These are phyloP conservation scores for Dactylonectria estremocensis DNA, from an alignment of 2,329 filamentous ascomycete species.

Conservation along the genomic window DNA sequence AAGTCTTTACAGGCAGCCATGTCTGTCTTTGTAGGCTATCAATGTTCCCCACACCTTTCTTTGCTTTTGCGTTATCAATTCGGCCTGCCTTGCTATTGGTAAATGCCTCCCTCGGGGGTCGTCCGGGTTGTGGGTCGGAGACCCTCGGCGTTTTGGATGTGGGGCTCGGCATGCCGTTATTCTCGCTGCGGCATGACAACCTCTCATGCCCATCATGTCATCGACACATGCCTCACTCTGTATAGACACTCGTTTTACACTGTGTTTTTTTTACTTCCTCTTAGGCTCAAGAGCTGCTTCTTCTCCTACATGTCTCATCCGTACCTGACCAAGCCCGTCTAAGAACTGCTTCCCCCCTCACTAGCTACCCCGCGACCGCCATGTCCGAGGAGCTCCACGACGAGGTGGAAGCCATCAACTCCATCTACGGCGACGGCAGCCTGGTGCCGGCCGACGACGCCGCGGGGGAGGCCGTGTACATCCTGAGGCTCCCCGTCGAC, in stretches of 20 bases:
- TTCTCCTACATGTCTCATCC: background rate
- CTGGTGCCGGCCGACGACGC: slow-evolving; percentile 61
- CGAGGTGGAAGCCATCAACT: slow-evolving; percentile 86
- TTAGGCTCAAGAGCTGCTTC: background rate
- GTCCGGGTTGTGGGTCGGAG: slow-evolving; percentile 30
- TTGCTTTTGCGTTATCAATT: background rate
- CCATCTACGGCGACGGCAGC: slow-evolving; percentile 83
- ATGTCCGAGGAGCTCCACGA: slow-evolving; percentile 77
- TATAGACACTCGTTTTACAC: background rate
- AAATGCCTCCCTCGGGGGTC: slow-evolving; percentile 1
- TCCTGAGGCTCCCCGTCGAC: slow-evolving; percentile 78
- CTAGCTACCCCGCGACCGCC: slow-evolving; percentile 33
- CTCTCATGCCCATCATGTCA: slow-evolving; percentile 21
- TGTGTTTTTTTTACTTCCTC: slow-evolving; percentile 23
- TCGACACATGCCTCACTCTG: slow-evolving; percentile 2
- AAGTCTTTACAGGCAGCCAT: too few species aligned
- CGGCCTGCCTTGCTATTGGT: background rate
- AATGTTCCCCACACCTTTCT: too few species aligned
- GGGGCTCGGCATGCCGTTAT: slow-evolving; percentile 37
- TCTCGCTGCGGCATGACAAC: slow-evolving; percentile 28
- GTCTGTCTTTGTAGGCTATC: too few species aligned
- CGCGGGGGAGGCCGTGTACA: slow-evolving; percentile 58
- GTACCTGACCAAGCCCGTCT: background rate
- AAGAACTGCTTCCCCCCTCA: background rate
- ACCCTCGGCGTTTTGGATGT: slow-evolving; percentile 35